phyloP scores from a whole-genome alignment of 352 stramenopile genomes.

The Globisporangium barbulae region DNA sequence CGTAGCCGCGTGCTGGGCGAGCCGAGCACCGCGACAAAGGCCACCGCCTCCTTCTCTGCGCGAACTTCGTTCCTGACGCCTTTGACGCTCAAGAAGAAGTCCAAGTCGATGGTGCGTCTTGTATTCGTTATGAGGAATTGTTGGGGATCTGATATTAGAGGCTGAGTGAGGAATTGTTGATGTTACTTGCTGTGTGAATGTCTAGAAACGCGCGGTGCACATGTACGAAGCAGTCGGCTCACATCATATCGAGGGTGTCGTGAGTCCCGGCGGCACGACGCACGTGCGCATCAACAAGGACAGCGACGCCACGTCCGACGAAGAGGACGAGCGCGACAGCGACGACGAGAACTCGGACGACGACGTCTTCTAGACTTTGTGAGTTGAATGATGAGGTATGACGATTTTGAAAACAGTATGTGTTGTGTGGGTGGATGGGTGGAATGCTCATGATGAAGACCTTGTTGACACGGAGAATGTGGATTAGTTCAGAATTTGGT shows the following conservation, averaged over 20 bases:
- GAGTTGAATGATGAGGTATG: neutral
- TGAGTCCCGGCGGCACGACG: slow-evolving; percentile 64
- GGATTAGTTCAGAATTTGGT: slow-evolving; percentile 2
- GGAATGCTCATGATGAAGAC: neutral
- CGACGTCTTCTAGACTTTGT: slow-evolving; percentile 13
- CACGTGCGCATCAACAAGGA: slow-evolving; percentile 49
- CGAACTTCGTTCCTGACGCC: slow-evolving; percentile 12
- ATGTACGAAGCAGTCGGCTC: slow-evolving; percentile 42
- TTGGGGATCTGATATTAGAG: neutral
- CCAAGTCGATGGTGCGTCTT: slow-evolving; percentile 33
- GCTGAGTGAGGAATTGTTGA: neutral
- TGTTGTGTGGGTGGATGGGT: neutral
- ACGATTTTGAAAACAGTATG: neutral
- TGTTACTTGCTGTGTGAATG: slow-evolving; percentile 8
- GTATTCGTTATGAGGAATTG: neutral
- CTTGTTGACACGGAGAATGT: neutral
- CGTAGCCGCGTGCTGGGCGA: slow-evolving; percentile 30
- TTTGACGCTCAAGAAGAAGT: slow-evolving; percentile 24
- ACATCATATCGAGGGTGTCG: slow-evolving; percentile 43
- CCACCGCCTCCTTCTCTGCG: neutral
- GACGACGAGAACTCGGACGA: slow-evolving; percentile 32
- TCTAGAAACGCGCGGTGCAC: slow-evolving; percentile 39
- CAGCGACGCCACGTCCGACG: slow-evolving; percentile 42
- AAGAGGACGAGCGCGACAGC: slow-evolving; percentile 21
- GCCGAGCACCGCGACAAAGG: neutral